Percentiles rank a stretch among this genome's conserved stretches.
These are phyloP conservation scores for Malus hybrid DNA, from an alignment of 331 rosid species.

Conservation along the genomic window DNA sequence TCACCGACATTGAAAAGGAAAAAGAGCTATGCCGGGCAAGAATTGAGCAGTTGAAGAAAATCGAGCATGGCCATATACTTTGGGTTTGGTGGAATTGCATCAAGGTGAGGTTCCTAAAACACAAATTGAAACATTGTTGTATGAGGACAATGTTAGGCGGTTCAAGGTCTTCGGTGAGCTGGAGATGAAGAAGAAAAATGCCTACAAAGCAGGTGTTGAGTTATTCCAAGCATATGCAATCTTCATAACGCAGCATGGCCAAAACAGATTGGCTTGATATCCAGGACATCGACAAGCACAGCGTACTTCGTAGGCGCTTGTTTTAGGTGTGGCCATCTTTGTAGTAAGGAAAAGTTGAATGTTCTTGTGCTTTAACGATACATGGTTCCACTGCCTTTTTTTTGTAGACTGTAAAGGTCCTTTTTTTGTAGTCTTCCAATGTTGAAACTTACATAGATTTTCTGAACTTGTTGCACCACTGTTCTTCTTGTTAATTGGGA, in stretches of 20 bases:
- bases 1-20: neutral
- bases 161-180: neutral
- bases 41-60: neutral
- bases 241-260: neutral
- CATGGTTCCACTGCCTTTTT: neutral
- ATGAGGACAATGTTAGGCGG: neutral
- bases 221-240: neutral
- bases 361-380: neutral
- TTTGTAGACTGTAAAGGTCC: neutral
- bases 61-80: neutral
- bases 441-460: no score
- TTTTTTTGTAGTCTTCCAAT: neutral
- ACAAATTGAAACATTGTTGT: no score
- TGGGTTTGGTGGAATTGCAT: rapidly evolving
- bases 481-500: neutral
- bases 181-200: neutral
- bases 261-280: neutral
- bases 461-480: neutral
- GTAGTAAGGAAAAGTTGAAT: no score
- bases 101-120: neutral
- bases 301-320: neutral
- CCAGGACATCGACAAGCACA: no score
- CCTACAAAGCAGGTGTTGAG: neutral
- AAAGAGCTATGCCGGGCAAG: neutral
- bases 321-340: no score